Base-by-base conservation (phyloP, 306 rosid species). In the Sphenostylis stenocarpa region DNA sequence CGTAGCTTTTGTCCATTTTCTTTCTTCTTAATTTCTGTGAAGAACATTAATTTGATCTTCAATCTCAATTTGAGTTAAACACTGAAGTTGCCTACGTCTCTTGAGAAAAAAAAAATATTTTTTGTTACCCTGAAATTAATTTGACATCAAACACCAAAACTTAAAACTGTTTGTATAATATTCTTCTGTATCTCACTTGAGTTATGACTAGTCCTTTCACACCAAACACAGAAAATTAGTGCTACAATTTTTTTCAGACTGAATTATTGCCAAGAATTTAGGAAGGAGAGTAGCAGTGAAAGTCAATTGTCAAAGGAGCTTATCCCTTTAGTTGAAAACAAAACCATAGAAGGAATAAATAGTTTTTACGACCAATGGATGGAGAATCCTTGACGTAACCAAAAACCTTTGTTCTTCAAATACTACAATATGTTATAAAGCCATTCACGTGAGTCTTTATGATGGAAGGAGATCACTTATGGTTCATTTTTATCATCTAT, bases 241-340 rank as follows among this genome's bases (percentile, higher is more conserved):
- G 58, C 26, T 9, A 12, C 13, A 2, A n/a, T n/a, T 13, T 43
- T 55, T 38, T 38, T 15, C 66, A 55, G 1, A 21, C n/a, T 13
- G 10, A 23, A 28, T 56, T 41, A 26, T 41, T n/a, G 65, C 53
- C 61, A 15, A 47, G 51, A 75, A 62, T 13, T 62, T 20, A 20
- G 63, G 79, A 17, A 5, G 34, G 34, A 33, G 33, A 21, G 1
- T 21, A 38, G 52, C 2, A 34, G 63, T 7, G n/a, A 15, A 39
- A 66, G 81, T 77, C 74, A 65, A 75, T 48, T 23, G 65, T 75
- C 75, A 67, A 77, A 17, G 12, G 84, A 65, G 24, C 60, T 34
- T 80, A 80, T 80, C 84, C 64, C 16, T 44, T 34, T 13, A 6
- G 38, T 80, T 64, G 60, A 62, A 26, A 39, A 61, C 14, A 39